phyloP scores from a whole-genome alignment of 1,284 basidiomycete genomes.

The Sphaerobolus stellatus region DNA sequence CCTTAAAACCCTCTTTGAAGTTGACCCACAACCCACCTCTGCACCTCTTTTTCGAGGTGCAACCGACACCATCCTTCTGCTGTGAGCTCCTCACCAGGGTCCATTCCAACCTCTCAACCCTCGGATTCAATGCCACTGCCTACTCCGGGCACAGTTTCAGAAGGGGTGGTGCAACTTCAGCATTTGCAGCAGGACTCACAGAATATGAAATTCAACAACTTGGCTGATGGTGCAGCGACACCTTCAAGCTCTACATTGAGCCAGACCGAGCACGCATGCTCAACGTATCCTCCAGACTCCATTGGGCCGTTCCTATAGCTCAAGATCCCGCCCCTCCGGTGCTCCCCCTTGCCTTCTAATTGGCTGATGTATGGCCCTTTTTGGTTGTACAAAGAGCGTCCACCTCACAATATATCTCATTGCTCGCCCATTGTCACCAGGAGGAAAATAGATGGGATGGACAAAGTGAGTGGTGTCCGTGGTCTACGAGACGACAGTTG shows the following conservation, averaged over 20 bases:
- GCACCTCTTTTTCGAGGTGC: constrained; percentile 1
- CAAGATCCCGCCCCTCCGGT: too few species aligned
- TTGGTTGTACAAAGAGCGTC: too few species aligned
- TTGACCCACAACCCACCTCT: constrained; percentile 4
- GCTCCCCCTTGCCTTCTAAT: too few species aligned
- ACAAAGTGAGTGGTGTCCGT: too few species aligned
- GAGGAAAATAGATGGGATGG: too few species aligned
- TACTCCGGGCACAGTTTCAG: constrained; percentile 13
- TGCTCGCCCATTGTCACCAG: too few species aligned
- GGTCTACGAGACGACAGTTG: too few species aligned
- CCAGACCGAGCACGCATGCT: constrained; percentile 22
- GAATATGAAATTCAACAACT: constrained; percentile 37
- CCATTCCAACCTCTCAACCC: background rate
- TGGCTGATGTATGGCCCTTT: too few species aligned
- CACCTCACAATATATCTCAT: too few species aligned
- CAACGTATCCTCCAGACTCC: constrained; percentile 29
- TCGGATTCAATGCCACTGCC: background rate
- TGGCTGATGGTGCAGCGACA: constrained; percentile 35
- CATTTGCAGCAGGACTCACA: constrained; percentile 27
- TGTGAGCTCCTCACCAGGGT: background rate
- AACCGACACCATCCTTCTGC: constrained; percentile 9
- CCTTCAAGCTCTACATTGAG: constrained; percentile 36
- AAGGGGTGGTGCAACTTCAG: too few species aligned
- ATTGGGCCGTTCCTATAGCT: constrained; percentile 29
- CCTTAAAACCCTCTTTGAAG: constrained; percentile 22